phyloP scores from a whole-genome alignment of 371 early-diverging fungal species.

The Apophysomyces elegans region DNA sequence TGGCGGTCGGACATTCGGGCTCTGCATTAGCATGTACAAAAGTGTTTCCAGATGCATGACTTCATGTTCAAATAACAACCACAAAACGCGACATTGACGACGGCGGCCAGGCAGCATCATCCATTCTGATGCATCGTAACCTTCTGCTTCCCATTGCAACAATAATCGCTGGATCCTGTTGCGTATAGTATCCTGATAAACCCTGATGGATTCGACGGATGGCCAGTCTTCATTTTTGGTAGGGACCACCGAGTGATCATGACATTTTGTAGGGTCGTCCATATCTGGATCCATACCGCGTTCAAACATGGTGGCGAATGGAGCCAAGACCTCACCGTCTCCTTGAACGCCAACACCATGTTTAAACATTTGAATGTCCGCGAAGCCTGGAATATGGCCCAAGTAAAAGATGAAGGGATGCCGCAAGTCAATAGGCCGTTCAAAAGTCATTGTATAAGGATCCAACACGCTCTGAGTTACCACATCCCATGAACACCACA shows the following conservation, averaged over 20 bases:
- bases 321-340: conserved; percentile 56
- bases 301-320: conserved; percentile 82
- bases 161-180: conserved; percentile 58
- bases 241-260: conserved; percentile 84
- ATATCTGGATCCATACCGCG: conserved; percentile 94
- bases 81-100: conserved; percentile 66
- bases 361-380: conserved; percentile 82
- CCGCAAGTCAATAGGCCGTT: conserved; percentile 82
- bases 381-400: conserved; percentile 88
- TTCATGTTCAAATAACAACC: conserved; percentile 92
- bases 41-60: conserved; percentile 91
- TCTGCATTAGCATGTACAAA: conserved; percentile 87
- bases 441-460: conserved; percentile 55
- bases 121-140: conserved; percentile 23
- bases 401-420: conserved; percentile 92
- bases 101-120: conserved; percentile 34
- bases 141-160: conserved; percentile 37
- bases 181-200: conserved; percentile 70
- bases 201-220: conserved; percentile 57
- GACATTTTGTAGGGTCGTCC: conserved; percentile 77
- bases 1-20: conserved; percentile 46
- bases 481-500: conserved; percentile 85
- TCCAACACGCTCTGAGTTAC: conserved; percentile 68
- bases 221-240: conserved; percentile 72
- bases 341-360: conserved; percentile 35